Evolutionary conservation across 495 filamentous ascomycete species (phyloP).

Genomic region (Aspergillus wentii): DNA sequence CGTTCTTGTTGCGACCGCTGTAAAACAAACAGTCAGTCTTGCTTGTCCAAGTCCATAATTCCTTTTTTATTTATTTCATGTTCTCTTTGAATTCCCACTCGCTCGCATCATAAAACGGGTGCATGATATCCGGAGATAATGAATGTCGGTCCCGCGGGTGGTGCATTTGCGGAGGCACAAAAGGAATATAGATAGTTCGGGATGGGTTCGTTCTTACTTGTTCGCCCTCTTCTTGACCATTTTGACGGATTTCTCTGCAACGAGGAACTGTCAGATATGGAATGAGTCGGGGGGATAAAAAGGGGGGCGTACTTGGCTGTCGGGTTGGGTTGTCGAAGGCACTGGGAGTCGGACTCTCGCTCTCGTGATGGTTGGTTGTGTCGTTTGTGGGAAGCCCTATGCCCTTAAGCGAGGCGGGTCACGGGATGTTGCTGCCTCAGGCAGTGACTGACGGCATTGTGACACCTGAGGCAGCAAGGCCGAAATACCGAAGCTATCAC

Average conservation of each 20-base stretch:
- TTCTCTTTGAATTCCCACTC: too few species aligned
- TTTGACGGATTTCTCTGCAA: constrained; percentile 59
- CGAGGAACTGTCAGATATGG: constrained; percentile 21
- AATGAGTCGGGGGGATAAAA: constrained; percentile 14
- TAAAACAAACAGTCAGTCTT: constrained; percentile 21
- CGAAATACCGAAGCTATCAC: too few species aligned
- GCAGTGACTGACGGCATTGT: too few species aligned
- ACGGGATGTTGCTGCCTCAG: constrained; percentile 18
- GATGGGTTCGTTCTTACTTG: constrained; percentile 64
- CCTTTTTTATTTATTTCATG: too few species aligned
- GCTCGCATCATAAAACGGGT: too few species aligned
- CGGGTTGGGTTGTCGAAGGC: constrained; percentile 41
- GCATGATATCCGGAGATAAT: too few species aligned
- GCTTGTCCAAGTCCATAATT: constrained; percentile 2
- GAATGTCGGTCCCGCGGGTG: too few species aligned
- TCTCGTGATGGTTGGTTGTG: constrained; percentile 37
- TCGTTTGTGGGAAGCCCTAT: constrained; percentile 42
- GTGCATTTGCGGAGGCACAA: too few species aligned
- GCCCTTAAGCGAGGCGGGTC: constrained; percentile 40
- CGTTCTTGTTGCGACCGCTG: constrained; percentile 99
- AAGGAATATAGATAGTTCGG: too few species aligned
- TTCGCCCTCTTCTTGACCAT: constrained; percentile 99
- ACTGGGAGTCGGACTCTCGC: constrained; percentile 22
- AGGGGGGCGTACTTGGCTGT: constrained; percentile 41
- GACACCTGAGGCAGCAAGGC: background rate